These are phyloP conservation scores for Paulownia fortunei DNA, from an alignment of 257 asterid genomes.

Conservation along the genomic window DNA sequence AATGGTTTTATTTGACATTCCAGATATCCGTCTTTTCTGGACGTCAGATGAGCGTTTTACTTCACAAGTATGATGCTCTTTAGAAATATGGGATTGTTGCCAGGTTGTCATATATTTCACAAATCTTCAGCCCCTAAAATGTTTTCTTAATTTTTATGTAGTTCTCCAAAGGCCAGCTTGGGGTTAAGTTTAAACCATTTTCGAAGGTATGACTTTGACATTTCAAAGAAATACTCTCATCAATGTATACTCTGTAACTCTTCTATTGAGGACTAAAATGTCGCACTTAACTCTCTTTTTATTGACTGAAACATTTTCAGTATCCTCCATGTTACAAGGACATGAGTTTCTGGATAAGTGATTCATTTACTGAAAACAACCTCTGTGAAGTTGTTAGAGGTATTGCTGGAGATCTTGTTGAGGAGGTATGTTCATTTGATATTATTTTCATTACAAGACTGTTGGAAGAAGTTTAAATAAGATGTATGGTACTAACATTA, in stretches of 20 bases:
- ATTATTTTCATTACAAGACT: slow-evolving; percentile 32
- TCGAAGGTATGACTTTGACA: slow-evolving; percentile 60
- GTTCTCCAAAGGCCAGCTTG: slow-evolving; percentile 77
- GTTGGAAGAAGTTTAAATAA: background rate
- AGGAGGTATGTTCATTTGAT: slow-evolving; percentile 65
- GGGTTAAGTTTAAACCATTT: slow-evolving; percentile 75
- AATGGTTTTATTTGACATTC: slow-evolving; percentile 94
- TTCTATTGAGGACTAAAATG: slow-evolving; percentile 3
- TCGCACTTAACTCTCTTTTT: background rate
- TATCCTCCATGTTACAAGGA: slow-evolving; percentile 91
- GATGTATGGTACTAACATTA: too few relatives aligned
- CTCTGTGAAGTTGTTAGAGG: slow-evolving; percentile 91
- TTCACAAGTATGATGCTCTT: slow-evolving; percentile 70
- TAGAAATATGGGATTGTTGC: background rate
- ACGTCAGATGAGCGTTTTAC: slow-evolving; percentile 87
- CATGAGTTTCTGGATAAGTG: slow-evolving; percentile 93
- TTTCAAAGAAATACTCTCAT: background rate
- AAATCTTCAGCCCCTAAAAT: background rate
- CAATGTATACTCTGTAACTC: background rate
- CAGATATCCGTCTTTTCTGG: slow-evolving; percentile 98
- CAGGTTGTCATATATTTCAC: background rate
- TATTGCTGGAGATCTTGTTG: slow-evolving; percentile 88
- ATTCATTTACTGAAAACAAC: slow-evolving; percentile 82
- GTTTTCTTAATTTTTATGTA: slow-evolving; percentile 32
- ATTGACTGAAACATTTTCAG: slow-evolving; percentile 44